Percentiles rank a stretch among this genome's conserved stretches.
Evolutionary conservation across 2,329 filamentous ascomycete genomes (phyloP).

Genomic region (Aspergillus sp.): DNA sequence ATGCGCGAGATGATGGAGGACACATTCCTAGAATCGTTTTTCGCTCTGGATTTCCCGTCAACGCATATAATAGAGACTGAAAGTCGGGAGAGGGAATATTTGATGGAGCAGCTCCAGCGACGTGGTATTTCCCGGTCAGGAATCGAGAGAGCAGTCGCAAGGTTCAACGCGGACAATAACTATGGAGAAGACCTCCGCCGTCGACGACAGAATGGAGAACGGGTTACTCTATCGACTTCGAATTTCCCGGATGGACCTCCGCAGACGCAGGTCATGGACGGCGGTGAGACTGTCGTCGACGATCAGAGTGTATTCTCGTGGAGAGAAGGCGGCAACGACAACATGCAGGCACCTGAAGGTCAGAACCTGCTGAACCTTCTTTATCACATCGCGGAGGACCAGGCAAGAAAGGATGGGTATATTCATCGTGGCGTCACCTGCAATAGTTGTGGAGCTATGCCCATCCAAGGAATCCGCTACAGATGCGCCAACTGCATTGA

Average conservation of each 20-base stretch:
- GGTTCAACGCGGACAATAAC: conserved; percentile 41
- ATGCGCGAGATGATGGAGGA: conserved; percentile 48
- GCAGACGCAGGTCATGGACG: conserved; percentile 29
- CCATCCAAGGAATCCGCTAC: conserved; percentile 89
- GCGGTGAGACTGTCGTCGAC: conserved; percentile 39
- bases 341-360: conserved; percentile 51
- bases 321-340: conserved; percentile 44
- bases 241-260: conserved; percentile 31
- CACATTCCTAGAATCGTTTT: conserved; percentile 44
- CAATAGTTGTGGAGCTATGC: conserved; percentile 81
- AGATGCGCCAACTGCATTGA: conserved; percentile 94
- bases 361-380: conserved; percentile 82
- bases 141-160: conserved; percentile 37
- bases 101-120: conserved; percentile 38
- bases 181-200: conserved; percentile 41
- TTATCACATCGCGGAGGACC: conserved; percentile 91
- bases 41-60: conserved; percentile 42
- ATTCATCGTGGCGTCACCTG: conserved; percentile 91
- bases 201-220: conserved; percentile 40
- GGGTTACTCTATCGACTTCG: conserved; percentile 37
- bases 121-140: conserved; percentile 40
- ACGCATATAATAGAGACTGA: conserved; percentile 34
- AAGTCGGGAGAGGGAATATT: conserved; percentile 36
- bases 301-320: conserved; percentile 48
- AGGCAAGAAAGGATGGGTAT: conserved; percentile 82